phyloP scores from a whole-genome alignment of 306 rosid genomes.

The Dryas drummondii region DNA sequence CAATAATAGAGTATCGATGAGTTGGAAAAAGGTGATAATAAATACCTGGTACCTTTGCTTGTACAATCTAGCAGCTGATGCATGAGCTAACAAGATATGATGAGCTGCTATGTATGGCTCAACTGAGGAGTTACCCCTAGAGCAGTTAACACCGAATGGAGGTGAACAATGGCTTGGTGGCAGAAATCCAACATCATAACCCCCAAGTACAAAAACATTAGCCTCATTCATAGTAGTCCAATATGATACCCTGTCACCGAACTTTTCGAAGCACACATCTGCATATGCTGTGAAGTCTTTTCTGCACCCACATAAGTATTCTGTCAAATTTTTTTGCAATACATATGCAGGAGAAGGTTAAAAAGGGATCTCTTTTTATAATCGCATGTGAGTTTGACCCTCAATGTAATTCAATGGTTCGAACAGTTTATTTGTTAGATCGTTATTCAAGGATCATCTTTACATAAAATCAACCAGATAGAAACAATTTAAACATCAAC shows the following conservation, averaged over 20 bases:
- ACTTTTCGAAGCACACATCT: conserved; percentile 66
- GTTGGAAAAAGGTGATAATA: too few relatives aligned
- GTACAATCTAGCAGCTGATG: conserved; percentile 58
- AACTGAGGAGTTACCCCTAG: conserved; percentile 53
- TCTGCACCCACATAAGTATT: conserved; percentile 41
- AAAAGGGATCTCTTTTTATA: too few relatives aligned
- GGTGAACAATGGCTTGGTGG: conserved; percentile 66
- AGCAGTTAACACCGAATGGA: conserved; percentile 45
- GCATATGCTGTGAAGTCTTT: conserved; percentile 69
- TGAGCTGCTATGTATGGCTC: conserved; percentile 67
- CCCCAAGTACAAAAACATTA: conserved; percentile 37
- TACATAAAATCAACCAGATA: too few relatives aligned
- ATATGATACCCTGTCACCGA: conserved; percentile 65
- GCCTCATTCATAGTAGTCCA: conserved; percentile 72
- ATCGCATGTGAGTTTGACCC: neutral
- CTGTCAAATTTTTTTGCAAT: too few relatives aligned
- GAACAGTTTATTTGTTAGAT: too few relatives aligned
- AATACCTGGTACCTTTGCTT: conserved; percentile 45
- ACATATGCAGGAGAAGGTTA: too few relatives aligned
- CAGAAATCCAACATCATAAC: conserved; percentile 42
- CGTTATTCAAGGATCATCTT: too few relatives aligned
- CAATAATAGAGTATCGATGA: too few relatives aligned
- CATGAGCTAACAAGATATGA: conserved; percentile 66
- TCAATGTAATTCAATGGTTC: too few relatives aligned
- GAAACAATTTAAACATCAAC: too few relatives aligned